A percentile compares a stretch with the other conserved stretches of the same genome.
These are phyloP conservation scores for Ceratocystis albifundus DNA, from an alignment of 2,329 filamentous ascomycete genomes.

Conservation along the genomic window DNA sequence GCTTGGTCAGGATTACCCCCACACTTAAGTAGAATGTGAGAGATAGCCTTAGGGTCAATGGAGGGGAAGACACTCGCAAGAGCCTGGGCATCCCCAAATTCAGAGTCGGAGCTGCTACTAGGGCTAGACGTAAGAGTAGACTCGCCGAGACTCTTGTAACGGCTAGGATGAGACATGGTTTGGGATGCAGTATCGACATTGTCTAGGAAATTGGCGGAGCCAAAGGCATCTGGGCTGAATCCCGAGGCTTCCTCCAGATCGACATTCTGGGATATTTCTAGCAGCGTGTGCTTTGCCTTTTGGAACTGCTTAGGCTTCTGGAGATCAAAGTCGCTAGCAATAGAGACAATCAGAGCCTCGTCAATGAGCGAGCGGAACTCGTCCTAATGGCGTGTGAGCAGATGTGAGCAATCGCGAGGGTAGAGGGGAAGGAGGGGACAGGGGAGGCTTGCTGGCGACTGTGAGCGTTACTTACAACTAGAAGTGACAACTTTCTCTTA, in stretches of 20 bases:
- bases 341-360: constrained; percentile 62
- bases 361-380: constrained; percentile 67
- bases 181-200: constrained; percentile 12
- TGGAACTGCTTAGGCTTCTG: constrained; percentile 39
- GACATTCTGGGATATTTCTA: constrained; percentile 54
- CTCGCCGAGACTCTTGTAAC: constrained; percentile 15
- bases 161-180: constrained; percentile 15
- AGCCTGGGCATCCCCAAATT: constrained; percentile 9
- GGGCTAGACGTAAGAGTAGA: constrained; percentile 20
- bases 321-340: constrained; percentile 63
- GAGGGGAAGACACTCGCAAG: constrained; percentile 20
- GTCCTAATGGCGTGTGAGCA: constrained; percentile 36
- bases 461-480: constrained; percentile 10
- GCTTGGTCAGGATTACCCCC: constrained; percentile 33
- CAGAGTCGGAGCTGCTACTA: constrained; percentile 7
- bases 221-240: constrained; percentile 61
- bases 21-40: constrained; percentile 12
- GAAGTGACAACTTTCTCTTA: constrained; percentile 2
- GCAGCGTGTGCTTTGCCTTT: constrained; percentile 47
- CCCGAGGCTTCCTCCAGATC: constrained; percentile 56
- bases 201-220: constrained; percentile 23
- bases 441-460: neutral
- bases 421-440: neutral
- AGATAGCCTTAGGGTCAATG: constrained; percentile 11
- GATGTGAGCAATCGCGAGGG: neutral